These are phyloP conservation scores for Neurospora hispaniola DNA, from an alignment of 495 filamentous ascomycete genomes.

Conservation along the genomic window DNA sequence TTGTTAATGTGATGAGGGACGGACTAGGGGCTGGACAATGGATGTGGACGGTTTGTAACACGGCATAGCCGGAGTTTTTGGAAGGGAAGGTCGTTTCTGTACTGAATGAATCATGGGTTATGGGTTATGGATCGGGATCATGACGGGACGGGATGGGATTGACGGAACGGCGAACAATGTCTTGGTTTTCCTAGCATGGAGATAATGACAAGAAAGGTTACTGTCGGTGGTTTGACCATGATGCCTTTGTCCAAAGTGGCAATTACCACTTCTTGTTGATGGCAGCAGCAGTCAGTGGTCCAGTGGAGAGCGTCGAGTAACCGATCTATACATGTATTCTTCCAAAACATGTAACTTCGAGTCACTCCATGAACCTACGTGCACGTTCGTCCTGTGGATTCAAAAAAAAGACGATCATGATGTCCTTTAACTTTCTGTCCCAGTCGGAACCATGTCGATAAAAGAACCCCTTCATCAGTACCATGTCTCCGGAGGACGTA, in stretches of 20 bases:
- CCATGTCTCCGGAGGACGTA: fast-evolving
- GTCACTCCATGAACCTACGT: neutral
- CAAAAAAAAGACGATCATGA: neutral
- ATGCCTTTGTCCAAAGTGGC: too few relatives aligned
- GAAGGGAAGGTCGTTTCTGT: neutral
- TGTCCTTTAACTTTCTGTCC: neutral
- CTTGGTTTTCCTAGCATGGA: neutral
- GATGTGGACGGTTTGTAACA: neutral
- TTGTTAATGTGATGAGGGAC: neutral
- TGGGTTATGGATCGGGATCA: neutral
- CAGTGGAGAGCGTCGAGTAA: neutral
- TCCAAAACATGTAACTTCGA: neutral
- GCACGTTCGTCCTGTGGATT: neutral
- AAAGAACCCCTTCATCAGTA: neutral
- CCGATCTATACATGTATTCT: neutral
- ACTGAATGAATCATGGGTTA: neutral
- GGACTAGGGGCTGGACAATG: neutral
- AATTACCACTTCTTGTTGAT: neutral
- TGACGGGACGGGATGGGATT: neutral
- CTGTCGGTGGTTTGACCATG: neutral
- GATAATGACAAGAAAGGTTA: neutral
- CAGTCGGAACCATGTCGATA: neutral
- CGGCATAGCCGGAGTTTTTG: neutral
- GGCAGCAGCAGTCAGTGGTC: neutral
- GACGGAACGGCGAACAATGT: neutral